Evolutionary conservation across 2,329 filamentous ascomycete species (phyloP).

Genomic region (Fusarium musae): DNA sequence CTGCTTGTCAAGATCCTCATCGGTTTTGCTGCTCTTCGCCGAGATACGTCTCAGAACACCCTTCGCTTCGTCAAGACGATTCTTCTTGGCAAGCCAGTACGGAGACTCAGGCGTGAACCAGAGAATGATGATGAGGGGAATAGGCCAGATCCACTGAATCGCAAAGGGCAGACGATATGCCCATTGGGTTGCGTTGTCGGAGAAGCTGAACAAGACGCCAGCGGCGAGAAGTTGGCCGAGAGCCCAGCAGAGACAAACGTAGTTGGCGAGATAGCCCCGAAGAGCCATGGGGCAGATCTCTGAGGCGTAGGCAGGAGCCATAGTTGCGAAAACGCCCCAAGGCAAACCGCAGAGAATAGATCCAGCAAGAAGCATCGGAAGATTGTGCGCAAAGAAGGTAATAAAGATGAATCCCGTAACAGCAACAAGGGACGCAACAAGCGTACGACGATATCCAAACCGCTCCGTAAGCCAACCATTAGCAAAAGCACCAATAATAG

Average conservation of each 20-base stretch:
- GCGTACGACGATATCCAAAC: conserved; percentile 56
- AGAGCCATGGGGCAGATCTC: conserved; percentile 56
- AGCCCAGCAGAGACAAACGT: conserved; percentile 57
- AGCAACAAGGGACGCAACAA: conserved; percentile 57
- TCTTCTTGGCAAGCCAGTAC: conserved; percentile 47
- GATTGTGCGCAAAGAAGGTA: conserved; percentile 48
- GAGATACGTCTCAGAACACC: conserved; percentile 45
- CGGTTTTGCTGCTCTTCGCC: conserved; percentile 42
- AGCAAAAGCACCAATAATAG: conserved; percentile 37
- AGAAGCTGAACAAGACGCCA: conserved; percentile 42
- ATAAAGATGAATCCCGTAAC: conserved; percentile 45
- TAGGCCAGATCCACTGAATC: conserved; percentile 52
- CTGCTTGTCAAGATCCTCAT: conserved; percentile 55
- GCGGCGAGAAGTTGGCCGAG: conserved; percentile 54
- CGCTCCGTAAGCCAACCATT: conserved; percentile 38
- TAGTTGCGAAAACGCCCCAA: conserved; percentile 57
- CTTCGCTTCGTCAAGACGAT: conserved; percentile 44
- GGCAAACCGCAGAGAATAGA: conserved; percentile 58
- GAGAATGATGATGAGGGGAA: conserved; percentile 44
- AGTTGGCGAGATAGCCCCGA: conserved; percentile 55
- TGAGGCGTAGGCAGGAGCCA: conserved; percentile 56
- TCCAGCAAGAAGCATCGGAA: conserved; percentile 56
- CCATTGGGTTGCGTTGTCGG: conserved; percentile 42
- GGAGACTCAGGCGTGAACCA: conserved; percentile 50
- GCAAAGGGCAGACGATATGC: conserved; percentile 53